These are phyloP conservation scores for Wolfiporia cocos DNA, from an alignment of 1,284 basidiomycete genomes.

Conservation along the genomic window DNA sequence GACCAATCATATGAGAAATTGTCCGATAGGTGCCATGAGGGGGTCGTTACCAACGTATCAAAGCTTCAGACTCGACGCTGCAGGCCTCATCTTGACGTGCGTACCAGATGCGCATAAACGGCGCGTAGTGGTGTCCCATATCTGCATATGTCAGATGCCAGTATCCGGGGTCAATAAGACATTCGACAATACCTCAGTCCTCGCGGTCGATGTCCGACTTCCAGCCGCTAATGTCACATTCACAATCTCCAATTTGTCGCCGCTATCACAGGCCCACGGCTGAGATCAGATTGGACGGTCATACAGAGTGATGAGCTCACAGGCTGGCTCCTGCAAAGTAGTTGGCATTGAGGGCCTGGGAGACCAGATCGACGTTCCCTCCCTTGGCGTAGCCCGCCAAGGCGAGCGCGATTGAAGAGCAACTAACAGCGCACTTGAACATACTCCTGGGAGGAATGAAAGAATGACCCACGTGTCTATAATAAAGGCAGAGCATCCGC, in stretches of 20 bases:
- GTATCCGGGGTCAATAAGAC: constrained; percentile 4
- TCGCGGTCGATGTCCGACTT: constrained; percentile 35
- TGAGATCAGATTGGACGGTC: too few relatives aligned
- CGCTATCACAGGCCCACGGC: constrained; percentile 25
- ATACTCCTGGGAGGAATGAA: neutral
- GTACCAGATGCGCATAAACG: constrained; percentile 38
- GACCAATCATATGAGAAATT: too few relatives aligned
- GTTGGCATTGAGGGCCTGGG: constrained; percentile 5
- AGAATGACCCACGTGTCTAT: constrained; percentile 9
- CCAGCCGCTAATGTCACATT: constrained; percentile 36
- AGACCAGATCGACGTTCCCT: constrained; percentile 2
- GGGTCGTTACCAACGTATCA: too few relatives aligned
- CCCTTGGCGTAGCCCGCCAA: constrained; percentile 1
- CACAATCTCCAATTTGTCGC: constrained; percentile 37
- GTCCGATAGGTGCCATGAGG: too few relatives aligned
- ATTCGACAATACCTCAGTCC: constrained; percentile 34
- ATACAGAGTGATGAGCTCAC: too few relatives aligned
- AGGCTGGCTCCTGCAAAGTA: constrained; percentile 5
- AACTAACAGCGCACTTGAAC: neutral
- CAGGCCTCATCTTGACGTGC: constrained; percentile 29
- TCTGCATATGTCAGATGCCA: constrained; percentile 10
- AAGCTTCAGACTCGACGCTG: constrained; percentile 1
- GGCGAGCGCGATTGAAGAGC: constrained; percentile 4
- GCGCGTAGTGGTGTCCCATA: constrained; percentile 25
- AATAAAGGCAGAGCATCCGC: constrained; percentile 10